A percentile compares a stretch with the other conserved stretches of the same genome.
phyloP scores from a whole-genome alignment of 768 basidiomycete species.

The Botryobasidium botryosum region DNA sequence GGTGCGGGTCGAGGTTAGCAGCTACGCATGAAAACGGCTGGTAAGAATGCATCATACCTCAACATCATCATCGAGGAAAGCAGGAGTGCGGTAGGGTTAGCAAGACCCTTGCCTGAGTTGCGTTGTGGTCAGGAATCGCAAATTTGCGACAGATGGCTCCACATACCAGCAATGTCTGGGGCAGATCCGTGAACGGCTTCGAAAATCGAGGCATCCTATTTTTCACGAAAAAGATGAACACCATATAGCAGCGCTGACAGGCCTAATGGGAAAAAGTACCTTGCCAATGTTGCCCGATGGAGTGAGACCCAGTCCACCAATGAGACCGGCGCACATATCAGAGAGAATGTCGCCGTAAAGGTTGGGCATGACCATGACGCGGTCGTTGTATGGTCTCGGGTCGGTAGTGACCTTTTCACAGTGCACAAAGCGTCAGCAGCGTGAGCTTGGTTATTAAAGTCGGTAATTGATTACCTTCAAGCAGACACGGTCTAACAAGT shows the following conservation, averaged over 20 bases:
- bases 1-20: constrained; percentile 10
- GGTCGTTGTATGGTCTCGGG: constrained; percentile 81
- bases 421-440: neutral
- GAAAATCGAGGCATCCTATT: constrained; percentile 92
- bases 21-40: constrained; percentile 1
- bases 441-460: neutral
- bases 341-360: constrained; percentile 90
- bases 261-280: constrained; percentile 27
- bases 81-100: constrained; percentile 98
- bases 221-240: constrained; percentile 7
- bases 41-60: constrained; percentile 41
- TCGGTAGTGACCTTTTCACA: constrained; percentile 84
- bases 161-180: constrained; percentile 88
- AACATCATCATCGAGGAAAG: constrained; percentile 97
- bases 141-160: constrained; percentile 7
- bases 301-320: constrained; percentile 92
- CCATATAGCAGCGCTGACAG: constrained; percentile 3
- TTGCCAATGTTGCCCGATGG: constrained; percentile 96
- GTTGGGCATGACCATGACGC: constrained; percentile 99
- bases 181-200: constrained; percentile 99
- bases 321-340: constrained; percentile 96
- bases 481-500: constrained; percentile 91
- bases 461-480: constrained; percentile 41
- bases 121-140: constrained; percentile 2
- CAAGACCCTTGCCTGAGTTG: constrained; percentile 61